Conservation (phyloP, 2,329 filamentous ascomycete genomes). For the Ceratocystis cacaofunesta region DNA sequence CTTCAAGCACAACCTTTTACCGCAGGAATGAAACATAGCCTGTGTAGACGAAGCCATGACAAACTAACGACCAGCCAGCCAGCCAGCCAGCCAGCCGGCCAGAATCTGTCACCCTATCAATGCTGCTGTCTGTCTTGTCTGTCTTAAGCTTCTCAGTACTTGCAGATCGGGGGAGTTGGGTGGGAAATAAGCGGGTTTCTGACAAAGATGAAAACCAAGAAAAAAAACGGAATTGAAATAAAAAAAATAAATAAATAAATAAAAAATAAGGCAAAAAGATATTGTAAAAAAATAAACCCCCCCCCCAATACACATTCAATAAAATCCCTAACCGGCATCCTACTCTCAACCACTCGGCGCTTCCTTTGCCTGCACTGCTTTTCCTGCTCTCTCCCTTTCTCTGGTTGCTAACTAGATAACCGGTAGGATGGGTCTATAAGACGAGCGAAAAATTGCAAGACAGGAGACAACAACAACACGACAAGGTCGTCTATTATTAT, state of each 20-base stretch:
- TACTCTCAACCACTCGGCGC: neutral
- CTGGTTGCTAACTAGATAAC: neutral
- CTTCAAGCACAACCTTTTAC: neutral
- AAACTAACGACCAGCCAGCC: neutral
- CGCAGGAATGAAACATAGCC: neutral
- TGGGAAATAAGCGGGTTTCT: neutral
- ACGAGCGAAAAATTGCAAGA: neutral
- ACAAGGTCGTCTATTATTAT: neutral
- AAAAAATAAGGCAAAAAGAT: neutral
- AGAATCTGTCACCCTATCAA: neutral
- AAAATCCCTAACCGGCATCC: no score
- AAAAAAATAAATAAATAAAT: neutral
- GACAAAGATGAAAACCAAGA: neutral
- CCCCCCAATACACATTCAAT: no score
- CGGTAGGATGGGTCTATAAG: neutral
- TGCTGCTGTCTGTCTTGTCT: no score
- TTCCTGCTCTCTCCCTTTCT: neutral
- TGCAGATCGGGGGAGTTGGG: neutral
- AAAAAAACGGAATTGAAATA: neutral
- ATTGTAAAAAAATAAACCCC: neutral
- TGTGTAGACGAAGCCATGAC: neutral
- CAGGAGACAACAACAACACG: neutral
- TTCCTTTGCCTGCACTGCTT: neutral
- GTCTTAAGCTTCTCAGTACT: neutral
- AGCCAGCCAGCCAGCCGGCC: neutral